These are phyloP conservation scores for Penicillium verhagenii DNA, from an alignment of 495 filamentous ascomycete genomes.

Conservation along the genomic window DNA sequence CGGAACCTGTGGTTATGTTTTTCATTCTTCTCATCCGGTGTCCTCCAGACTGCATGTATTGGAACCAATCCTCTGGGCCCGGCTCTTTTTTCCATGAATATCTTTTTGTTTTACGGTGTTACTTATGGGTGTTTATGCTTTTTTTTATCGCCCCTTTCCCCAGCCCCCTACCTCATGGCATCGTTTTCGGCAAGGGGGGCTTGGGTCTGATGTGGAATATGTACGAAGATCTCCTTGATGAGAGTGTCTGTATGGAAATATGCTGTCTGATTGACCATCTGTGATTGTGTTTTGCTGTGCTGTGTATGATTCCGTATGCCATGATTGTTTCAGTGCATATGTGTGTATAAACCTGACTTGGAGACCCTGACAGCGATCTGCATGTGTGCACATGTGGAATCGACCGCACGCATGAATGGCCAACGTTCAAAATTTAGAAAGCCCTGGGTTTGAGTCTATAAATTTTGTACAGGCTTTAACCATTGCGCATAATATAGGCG, in stretches of 20 bases:
- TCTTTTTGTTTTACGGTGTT: slow-evolving; percentile 9
- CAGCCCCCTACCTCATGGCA: slow-evolving; percentile 4
- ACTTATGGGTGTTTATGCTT: slow-evolving; percentile 11
- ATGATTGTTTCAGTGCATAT: neutral
- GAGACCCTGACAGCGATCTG: too few species aligned
- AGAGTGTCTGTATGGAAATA: slow-evolving; percentile 3
- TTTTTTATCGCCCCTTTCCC: neutral
- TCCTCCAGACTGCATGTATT: neutral
- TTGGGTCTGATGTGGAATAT: slow-evolving; percentile 2
- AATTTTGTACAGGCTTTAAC: too few species aligned
- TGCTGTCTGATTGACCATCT: neutral
- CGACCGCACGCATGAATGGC: too few species aligned
- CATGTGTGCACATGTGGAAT: too few species aligned
- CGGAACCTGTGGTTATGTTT: neutral
- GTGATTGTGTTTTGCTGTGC: neutral
- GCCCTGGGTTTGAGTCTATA: too few species aligned
- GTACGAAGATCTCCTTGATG: slow-evolving; percentile 4
- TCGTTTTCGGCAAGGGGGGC: slow-evolving; percentile 13
- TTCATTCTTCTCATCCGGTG: slow-evolving; percentile 5
- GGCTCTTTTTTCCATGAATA: slow-evolving; percentile 12
- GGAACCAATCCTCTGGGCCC: neutral
- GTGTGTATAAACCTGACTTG: too few species aligned
- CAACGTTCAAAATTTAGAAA: too few species aligned
- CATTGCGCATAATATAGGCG: too few species aligned
- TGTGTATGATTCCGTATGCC: neutral